Evolutionary conservation across 805 yeast genomes (phyloP), one percentile per base, ranked within the genome.

Genomic region (Saturnispora kantuleensis): DNA sequence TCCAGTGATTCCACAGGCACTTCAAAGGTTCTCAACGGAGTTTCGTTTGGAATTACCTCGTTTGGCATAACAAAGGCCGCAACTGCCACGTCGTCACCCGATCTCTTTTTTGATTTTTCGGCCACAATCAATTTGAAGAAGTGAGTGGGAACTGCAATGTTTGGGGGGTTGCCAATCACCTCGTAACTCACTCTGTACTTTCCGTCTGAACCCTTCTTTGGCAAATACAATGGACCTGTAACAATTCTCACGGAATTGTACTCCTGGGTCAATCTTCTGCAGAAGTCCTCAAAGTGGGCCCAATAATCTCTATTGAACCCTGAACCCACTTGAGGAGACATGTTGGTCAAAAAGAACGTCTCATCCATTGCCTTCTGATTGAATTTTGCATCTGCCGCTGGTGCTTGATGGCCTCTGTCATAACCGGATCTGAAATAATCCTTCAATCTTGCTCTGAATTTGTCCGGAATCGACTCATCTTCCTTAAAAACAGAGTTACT

Each of bases 301-400:
- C 98, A 93, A 61, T 93, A 84, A 60, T 93, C 97, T 55, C 98
- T 73, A 65, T 93, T 93, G 68, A 93, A 93, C 0, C 98, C 98
- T 5, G 83, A 95, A 3, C 98, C 98, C 3, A 93, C 96, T 62
- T 93, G 98, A 1, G 98, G 98, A 7, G 94, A 77, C 73, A 93
- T 90, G 63, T 93, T 93, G 5, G 95, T 81, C 54, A 93, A 67
- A 51, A 69, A 77, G 57, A 93, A 93, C 0, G 98, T 93, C 61
- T 90, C 95, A 63, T 93, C 82, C 97, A 93, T 90, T 15, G 97
- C 97, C 15, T 60, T 54, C 64, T 93, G 98, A 30, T 79, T 77
- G 65, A 78, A 93, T 59, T 86, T 88, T 21, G 97, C 97, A 62
- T 93, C 84, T 0, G 97, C 97, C 5, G 98, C 98, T 3, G 98